phyloP scores from a whole-genome alignment of 192 early-diverging fungal species.

The Coemansia sp. region DNA sequence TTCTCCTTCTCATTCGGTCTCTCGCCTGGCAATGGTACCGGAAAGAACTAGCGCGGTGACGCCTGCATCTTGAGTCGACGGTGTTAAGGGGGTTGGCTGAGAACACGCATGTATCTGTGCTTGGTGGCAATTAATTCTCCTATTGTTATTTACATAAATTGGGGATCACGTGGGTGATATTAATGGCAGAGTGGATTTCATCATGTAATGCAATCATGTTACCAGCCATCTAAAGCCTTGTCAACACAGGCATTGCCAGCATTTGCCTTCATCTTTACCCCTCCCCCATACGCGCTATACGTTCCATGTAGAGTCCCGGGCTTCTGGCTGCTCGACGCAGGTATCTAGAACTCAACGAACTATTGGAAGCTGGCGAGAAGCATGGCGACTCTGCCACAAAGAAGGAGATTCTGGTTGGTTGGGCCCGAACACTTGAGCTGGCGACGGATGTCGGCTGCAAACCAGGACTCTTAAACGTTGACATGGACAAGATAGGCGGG shows the following conservation, averaged over 20 bases:
- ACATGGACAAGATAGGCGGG: neutral
- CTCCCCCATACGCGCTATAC: neutral
- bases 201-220: slow-evolving; percentile 2
- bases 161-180: slow-evolving; percentile 1
- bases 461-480: neutral
- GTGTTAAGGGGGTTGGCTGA: neutral
- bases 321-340: slow-evolving; percentile 33
- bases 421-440: slow-evolving; percentile 4
- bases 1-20: neutral
- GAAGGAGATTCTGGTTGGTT: neutral
- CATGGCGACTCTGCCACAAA: slow-evolving; percentile 11
- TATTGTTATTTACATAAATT: slow-evolving; percentile 6
- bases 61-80: neutral
- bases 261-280: neutral
- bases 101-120: neutral
- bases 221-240: neutral
- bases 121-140: neutral
- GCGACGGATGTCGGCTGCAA: neutral
- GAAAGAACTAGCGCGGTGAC: too few relatives aligned
- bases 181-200: neutral
- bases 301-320: slow-evolving; percentile 27
- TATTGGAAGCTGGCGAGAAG: slow-evolving; percentile 22
- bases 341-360: slow-evolving; percentile 42
- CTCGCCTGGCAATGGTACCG: neutral
- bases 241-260: neutral